These are phyloP conservation scores for Gynochthodes officinalis DNA, from an alignment of 257 asterid genomes.

Conservation along the genomic window DNA sequence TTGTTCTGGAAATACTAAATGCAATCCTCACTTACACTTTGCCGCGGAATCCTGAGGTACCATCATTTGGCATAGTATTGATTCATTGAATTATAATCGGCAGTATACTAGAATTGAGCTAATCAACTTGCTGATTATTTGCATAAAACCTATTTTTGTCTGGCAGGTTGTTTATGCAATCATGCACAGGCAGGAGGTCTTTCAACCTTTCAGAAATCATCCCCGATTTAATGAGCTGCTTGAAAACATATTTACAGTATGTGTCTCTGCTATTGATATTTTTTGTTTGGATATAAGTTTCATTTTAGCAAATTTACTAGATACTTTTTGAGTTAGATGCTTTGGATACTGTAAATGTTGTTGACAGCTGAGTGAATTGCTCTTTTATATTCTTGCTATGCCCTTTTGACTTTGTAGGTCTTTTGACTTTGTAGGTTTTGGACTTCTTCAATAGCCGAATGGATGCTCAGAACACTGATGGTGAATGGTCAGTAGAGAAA, in stretches of 20 bases:
- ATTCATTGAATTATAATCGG: not conserved
- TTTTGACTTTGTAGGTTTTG: constrained; percentile 48
- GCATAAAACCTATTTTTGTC: constrained; percentile 17
- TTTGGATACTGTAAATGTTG: not conserved
- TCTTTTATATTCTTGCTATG: not conserved
- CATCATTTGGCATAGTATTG: constrained; percentile 14
- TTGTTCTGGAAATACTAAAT: constrained; percentile 83
- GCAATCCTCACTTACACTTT: constrained; percentile 74
- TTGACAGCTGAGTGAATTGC: not conserved
- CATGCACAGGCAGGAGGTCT: constrained; percentile 93
- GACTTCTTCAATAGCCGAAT: constrained; percentile 85
- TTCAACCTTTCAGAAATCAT: constrained; percentile 87
- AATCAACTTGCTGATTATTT: not conserved
- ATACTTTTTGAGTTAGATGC: not conserved
- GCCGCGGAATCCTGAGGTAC: constrained; percentile 94
- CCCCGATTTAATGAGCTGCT: constrained; percentile 89
- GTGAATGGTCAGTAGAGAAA: constrained; percentile 96
- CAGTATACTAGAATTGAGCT: not conserved
- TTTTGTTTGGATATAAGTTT: not conserved
- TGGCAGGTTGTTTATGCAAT: constrained; percentile 88
- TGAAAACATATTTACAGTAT: constrained; percentile 79
- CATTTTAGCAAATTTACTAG: not conserved
- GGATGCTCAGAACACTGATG: constrained; percentile 68
- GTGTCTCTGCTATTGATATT: constrained; percentile 15
- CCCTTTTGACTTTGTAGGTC: constrained; percentile 41